Base-by-base conservation (phyloP, 2,329 filamentous ascomycete genomes). In the Furcasterigmium sp. region DNA sequence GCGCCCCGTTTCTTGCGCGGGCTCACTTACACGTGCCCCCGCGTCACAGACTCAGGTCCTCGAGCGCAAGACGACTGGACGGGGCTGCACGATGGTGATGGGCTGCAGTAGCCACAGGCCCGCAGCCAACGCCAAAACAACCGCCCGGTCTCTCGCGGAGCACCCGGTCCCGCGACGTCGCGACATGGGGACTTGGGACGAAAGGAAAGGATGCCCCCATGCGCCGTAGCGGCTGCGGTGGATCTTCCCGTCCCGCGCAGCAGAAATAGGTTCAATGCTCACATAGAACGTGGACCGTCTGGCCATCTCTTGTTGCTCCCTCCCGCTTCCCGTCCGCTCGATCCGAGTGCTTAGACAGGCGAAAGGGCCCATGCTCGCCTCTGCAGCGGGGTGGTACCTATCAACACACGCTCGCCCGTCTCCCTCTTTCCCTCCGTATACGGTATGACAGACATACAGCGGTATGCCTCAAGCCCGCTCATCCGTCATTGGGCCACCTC, bases 161-260 rank as follows among this genome's bases (percentile, higher is more conserved):
- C 32, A 17, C 32, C 32, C 32, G n/a, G 15, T 17, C 32, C 32
- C 32, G 32, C 23, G 7, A 32, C 17, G n/a, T 35, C 32, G 32
- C 32, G 32, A 35, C 32, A 32, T n/a, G 32, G 15, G n/a, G 11
- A 35, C 32, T 35, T 35, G 32, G 32, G 32, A 35, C 11, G 32
- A 35, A 35, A 35, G 23, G 11, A 11, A 26, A 11, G 7, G 7
- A 26, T 7, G 17, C 14, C n/a, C 32, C 32, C 32, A 35, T 35
- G 32, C 15, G 15, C 32, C 32, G n/a, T 17, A n/a, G 32, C 32
- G 15, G 32, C n/a, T 17, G n/a, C 18, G 32, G 32, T 35, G 32
- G 32, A 35, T 35, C 32, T 35, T 35, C 32, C 32, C 32, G 32
- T 35, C 32, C 32, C 32, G 32, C 32, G n/a, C 32, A 35, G 32